Evolutionary conservation across 2,329 filamentous ascomycete species (phyloP), one percentile per base, ranked within the genome.

Genomic region (Ambrosiella cleistominuta): DNA sequence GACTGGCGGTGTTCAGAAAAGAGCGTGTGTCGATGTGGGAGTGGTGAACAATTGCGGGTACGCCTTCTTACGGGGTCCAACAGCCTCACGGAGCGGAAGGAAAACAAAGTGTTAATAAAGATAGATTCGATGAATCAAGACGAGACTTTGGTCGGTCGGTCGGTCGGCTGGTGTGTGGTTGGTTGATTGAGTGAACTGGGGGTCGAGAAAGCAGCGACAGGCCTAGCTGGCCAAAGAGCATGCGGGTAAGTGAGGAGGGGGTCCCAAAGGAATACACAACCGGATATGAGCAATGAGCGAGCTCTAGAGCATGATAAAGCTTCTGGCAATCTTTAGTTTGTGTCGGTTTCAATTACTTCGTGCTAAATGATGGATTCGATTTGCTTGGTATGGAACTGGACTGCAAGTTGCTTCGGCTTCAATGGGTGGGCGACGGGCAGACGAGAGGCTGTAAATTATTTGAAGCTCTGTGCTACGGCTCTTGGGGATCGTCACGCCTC

Each of bases 81-180:
- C 45, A 57, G 37, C 55, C 55, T 57, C 45, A 55, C 36, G 27
- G 53, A 55, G 38, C 53, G 53, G 53, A 35, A 35, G 38, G 36
- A 39, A 54, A 35, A 9, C 37, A 35, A 40, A 37, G 38, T 27
- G 15, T 44, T 42, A 39, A 44, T 8, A 49, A 57, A 40, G 40
- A 47, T 37, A 15, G 36, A 56, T 56, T 27, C 27, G 27, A 27
- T 40, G 15, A 39, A 49, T 35, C 42, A 56, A 56, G 44, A 49
- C 17, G 52, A 54, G 52, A 54, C 52, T 54, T 54, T 38, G 52
- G 52, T 54, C 52, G 38, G 52, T 54, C 52, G 37, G n/a, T 13
- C 13, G 44, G 19, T 13, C n/a, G 19, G 44, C 19, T 47, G n/a
- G 19, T 11, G 44, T 54, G 38, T 54, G 52, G 52, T 54, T 54